Conservation (phyloP, 2,329 filamentous ascomycete species). For the Aureobasidium zeae region DNA sequence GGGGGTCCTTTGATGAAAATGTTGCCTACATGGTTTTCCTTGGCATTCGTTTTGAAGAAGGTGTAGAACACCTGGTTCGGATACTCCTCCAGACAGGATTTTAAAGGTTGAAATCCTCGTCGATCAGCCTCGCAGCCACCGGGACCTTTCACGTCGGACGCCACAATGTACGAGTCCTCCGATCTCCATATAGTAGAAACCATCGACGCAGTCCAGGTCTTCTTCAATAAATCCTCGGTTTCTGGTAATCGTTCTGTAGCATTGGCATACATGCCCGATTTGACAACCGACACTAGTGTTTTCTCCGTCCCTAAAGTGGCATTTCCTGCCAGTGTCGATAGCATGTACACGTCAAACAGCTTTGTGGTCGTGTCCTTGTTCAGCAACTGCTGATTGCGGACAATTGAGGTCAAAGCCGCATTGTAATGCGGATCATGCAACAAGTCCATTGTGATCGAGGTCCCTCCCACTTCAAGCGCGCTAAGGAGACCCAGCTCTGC, state of each 20-base stretch:
- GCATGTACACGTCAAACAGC: neutral
- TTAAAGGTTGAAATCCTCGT: neutral
- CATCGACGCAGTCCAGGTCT: neutral
- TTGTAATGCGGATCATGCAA: neutral
- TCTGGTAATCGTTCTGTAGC: neutral
- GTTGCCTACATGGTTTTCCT: neutral
- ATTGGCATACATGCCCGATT: neutral
- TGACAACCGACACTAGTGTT: neutral
- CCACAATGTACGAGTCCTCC: constrained; percentile 1
- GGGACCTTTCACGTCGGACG: neutral
- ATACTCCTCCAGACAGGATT: neutral
- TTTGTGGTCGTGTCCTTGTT: neutral
- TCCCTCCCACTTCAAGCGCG: too few species aligned
- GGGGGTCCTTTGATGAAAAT: neutral
- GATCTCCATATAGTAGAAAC: neutral
- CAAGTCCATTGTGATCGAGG: neutral
- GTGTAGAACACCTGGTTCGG: constrained; percentile 3
- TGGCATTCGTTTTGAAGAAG: neutral
- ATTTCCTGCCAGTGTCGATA: neutral
- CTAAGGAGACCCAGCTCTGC: too few species aligned
- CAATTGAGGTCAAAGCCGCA: neutral
- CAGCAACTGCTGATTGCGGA: neutral
- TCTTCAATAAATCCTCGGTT: neutral
- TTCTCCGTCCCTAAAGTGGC: neutral
- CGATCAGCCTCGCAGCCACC: neutral